Evolutionary conservation across 1,139 yeast genomes (phyloP), one percentile per base, ranked within the genome.

Genomic region (Debaryomycetaceae sp.): DNA sequence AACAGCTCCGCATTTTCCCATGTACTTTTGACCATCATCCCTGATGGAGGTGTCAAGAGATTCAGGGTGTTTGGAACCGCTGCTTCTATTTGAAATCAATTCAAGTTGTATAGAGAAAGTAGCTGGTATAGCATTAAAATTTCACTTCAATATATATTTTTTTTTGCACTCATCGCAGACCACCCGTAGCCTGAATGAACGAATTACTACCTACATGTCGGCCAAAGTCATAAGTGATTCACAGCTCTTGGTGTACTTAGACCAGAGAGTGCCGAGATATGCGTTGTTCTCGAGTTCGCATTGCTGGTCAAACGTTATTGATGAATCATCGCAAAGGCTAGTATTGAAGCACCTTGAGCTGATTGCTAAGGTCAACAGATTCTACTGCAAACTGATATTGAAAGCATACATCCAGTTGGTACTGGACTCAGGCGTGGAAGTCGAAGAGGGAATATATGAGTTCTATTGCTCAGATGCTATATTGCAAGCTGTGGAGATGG

Each of bases 11-110:
- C 51, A 5, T 75, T 61, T 54, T 76, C 93, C 6, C 96, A 89
- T 59, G 87, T 89, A 33, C 80, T 83, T 59, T 63, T 91, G 53
- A 82, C 88, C 14, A 86, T 91, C 62, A 86, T 90, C 51, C 98
- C 98, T 29, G 98, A 91, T 59, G 98, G 98, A 43, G 98, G 98
- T 49, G 89, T 90, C 46, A 91, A 91, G 74, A 80, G 98, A 63
- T 68, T 91, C 38, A 78, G 96, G 54, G 93, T 89, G 29, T 79
- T 80, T 59, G 98, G 97, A 35, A 72, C 77, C 23, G 67, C 77
- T 44, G 58, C 40, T 37, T 47, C 40, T 24, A 41, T 40, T 24
- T 41, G 29, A 24, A 20, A 24, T 7, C 23, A 36, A n/a, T 7
- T 39, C 42, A 9, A 17, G 8, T 23, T 42, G 34, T 8, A 34